Base-by-base conservation (phyloP, 495 filamentous ascomycete genomes). In the Aspergillus ostianus region DNA sequence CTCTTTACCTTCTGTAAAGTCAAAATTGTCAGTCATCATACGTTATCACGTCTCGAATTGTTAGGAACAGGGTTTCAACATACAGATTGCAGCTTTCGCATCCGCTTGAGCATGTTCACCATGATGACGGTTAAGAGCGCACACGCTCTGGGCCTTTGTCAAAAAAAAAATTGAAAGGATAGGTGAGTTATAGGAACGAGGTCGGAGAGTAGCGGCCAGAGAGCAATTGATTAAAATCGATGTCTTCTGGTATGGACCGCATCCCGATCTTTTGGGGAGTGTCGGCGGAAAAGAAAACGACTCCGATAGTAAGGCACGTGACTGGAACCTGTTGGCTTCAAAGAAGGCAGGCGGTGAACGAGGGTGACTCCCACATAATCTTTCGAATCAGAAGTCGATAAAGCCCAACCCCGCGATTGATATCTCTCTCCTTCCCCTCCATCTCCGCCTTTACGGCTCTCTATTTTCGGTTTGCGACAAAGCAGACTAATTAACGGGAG, bases 91-190 rank as follows among this genome's bases (percentile, higher is more conserved):
- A 96, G 77, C 77, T 85, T 88, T 69, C 86, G 80, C 85, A 92
- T 89, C 54, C 93, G 90, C 73, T 83, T 84, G 70, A 86, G 76
- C 64, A 93, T 72, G 71, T 85, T 87, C 65, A 93, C 90, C 91
- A 94, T 96, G 57, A 47, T 75, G 66, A 63, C 64, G 53, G 62
- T 49, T 52, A 59, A 52, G 59, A 52, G 57, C 65, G 67, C 68
- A 63, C 23, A 67, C 58, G 18, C 21, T 21, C 47, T 53, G n/a
- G 26, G 3, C 15, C 0, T 10, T 41, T 41, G 36, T 10, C 36
- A 5, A 41, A 41, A 15, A 41, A 15, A 15, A 17, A 15, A 41
- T 41, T 41, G 3, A 4, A 41, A 17, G 36, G 10, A 41, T 41
- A 4, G 36, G 36, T 17, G 13, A 41, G 12, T 41, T 15, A 32